Evolutionary conservation across 331 rosid genomes (phyloP).

Genomic region (Malus hybrid): DNA sequence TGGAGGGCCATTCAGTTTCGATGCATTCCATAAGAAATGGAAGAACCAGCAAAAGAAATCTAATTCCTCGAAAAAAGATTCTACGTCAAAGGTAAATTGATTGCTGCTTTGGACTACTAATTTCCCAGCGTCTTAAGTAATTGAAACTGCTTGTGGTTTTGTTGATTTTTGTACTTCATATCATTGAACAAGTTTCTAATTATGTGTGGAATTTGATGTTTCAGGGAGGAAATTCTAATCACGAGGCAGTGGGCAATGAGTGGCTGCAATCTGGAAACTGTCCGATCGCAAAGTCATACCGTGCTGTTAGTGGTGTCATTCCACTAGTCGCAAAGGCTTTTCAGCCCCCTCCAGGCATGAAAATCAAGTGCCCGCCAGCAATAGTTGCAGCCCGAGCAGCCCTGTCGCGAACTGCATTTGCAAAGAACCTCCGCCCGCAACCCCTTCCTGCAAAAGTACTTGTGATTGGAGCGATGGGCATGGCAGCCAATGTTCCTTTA

Average conservation of each 20-base stretch:
- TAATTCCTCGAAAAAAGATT: slow-evolving; percentile 62
- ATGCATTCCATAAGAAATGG: slow-evolving; percentile 71
- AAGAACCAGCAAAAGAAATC: slow-evolving; percentile 67
- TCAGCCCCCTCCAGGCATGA: slow-evolving; percentile 82
- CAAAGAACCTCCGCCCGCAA: slow-evolving; percentile 94
- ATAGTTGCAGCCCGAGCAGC: slow-evolving; percentile 94
- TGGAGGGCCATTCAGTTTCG: slow-evolving; percentile 87
- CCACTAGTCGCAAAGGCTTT: slow-evolving; percentile 90
- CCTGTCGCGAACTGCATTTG: slow-evolving; percentile 74
- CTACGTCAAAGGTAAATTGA: slow-evolving; percentile 60
- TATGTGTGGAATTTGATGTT: not conserved
- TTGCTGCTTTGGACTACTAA: not conserved
- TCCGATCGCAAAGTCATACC: slow-evolving; percentile 91
- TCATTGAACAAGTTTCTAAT: not conserved
- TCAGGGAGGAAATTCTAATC: slow-evolving; percentile 71
- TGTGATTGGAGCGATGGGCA: slow-evolving; percentile 80
- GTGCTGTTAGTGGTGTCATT: slow-evolving; percentile 75
- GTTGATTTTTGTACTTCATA: not conserved
- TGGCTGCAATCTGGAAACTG: slow-evolving; percentile 89
- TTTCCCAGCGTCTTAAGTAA: not conserved
- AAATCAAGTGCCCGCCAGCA: slow-evolving; percentile 69
- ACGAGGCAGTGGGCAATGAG: slow-evolving; percentile 73
- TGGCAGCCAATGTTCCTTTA: slow-evolving; percentile 93
- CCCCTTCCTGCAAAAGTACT: slow-evolving; percentile 84
- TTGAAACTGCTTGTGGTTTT: not conserved